Evolutionary conservation across 352 stramenopile species (phyloP), one percentile per base, ranked within the genome.

Genomic region (Phytophthora pisi): DNA sequence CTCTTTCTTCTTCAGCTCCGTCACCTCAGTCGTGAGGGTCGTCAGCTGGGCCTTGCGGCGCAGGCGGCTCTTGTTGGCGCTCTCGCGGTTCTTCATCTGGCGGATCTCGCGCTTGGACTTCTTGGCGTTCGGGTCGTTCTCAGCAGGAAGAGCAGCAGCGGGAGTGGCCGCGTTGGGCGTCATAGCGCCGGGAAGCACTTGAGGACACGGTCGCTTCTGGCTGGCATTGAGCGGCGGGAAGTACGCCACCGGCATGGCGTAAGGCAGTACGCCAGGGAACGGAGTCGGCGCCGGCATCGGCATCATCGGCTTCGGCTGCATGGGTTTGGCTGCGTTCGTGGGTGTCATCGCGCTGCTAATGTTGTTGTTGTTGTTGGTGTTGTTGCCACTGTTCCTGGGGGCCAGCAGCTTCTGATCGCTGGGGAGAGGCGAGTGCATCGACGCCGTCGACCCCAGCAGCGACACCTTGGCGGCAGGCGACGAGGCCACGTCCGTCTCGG

Each of bases 41-140:
- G 68, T 69, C 36, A 95, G 73, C 69, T 91, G 83, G 4, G 82
- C 81, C 73, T 93, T 95, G 49, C 84, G 80, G 5, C 83, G 82
- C 50, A 91, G 50, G 23, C 86, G 84, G 43, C 82, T 92, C 64
- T 88, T 89, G 79, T 95, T 95, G 59, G 86, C 86, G 57, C 86
- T 95, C 58, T 95, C 86, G 42, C 86, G 79, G 77, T 95, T 95
- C 64, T 95, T 95, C 86, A 95, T 95, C 67, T 93, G 80, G 2
- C 86, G 84, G 51, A 93, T 92, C 65, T 92, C 86, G 18, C 84
- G 79, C 77, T 93, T 95, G 5, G 85, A 90, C 24, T 90, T 90
- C 60, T 91, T 92, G 24, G 68, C 46, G 34, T 73, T 68, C 38
- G 71, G 54, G 46, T 70, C 64, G 57, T 77, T 72, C 20, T 47